Evolutionary conservation across 2,329 filamentous ascomycete species (phyloP).

Genomic region (Monilinia vaccinii-corymbosi): DNA sequence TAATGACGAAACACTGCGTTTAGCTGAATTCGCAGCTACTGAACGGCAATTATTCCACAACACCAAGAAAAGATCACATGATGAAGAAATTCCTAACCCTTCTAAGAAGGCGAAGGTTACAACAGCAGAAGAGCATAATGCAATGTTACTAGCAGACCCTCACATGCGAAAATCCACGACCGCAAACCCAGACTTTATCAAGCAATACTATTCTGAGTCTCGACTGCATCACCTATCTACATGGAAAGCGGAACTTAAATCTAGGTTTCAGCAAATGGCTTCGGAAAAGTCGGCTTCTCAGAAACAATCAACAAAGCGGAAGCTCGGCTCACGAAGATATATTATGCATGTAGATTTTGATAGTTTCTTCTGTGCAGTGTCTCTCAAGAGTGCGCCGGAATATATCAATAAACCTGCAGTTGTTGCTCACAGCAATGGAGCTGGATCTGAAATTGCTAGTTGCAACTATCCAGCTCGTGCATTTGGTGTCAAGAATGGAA

Average conservation of each 20-base stretch:
- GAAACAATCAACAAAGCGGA: constrained; percentile 38
- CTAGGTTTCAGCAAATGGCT: constrained; percentile 73
- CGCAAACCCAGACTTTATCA: constrained; percentile 85
- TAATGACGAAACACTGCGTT: neutral
- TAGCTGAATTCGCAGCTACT: neutral
- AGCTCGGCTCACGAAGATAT: constrained; percentile 62
- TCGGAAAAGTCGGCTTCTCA: constrained; percentile 53
- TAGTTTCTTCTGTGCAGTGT: constrained; percentile 95
- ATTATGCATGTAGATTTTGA: constrained; percentile 97
- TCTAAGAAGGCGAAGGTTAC: constrained; percentile 33
- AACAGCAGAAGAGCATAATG: constrained; percentile 91
- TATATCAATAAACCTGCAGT: constrained; percentile 71
- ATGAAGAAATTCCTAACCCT: constrained; percentile 12
- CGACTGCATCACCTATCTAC: constrained; percentile 89
- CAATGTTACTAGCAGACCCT: constrained; percentile 72
- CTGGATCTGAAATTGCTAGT: constrained; percentile 89
- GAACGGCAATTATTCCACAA: neutral
- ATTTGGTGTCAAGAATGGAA: constrained; percentile 89
- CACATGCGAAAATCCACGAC: constrained; percentile 81
- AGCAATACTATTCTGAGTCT: constrained; percentile 92
- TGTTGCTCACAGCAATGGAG: constrained; percentile 78
- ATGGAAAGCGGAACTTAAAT: constrained; percentile 93
- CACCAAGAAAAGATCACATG: constrained; percentile 11
- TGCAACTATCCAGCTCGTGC: constrained; percentile 89
- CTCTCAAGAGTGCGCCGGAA: constrained; percentile 67